Evolutionary conservation across 768 basidiomycete genomes (phyloP), one percentile per base, ranked within the genome.

Genomic region (Kwoniella newhampshirensis): DNA sequence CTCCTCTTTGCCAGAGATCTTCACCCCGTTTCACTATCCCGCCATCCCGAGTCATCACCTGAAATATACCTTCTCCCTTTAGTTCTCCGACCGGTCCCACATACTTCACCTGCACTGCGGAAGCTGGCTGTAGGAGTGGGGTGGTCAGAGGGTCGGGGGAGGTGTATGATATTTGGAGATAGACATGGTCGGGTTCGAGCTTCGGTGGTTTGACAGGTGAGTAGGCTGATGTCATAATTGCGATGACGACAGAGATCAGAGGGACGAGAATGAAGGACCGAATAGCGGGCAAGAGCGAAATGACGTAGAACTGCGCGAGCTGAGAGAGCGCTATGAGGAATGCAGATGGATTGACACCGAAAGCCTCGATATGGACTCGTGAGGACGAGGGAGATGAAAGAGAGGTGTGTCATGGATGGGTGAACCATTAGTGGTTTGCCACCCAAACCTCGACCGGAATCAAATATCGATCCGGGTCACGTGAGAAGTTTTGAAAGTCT

Each of bases 1-100:
- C 53, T 0, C 18, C 25, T 6, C 2, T 20, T 3, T 25, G 20
- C 48, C 59, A 51, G 5, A 28, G 7, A 7, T 41, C 59, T 11
- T 21, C 35, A 57, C 63, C 56, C 27, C 62, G 39, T 53, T 60
- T 56, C 5, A 66, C 51, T 18, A 60, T 40, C 30, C 13, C 36
- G 2, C 62, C 64, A 21, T 53, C 15, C 7, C 27, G 39, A 2
- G 36, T 37, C 1, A 66, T 51, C 36, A 58, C 56, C 49, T 68
- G 51, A 45, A 69, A 72, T 40, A 72, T 65, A 46, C 68, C 61
- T 51, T 72, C 70, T 18, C 66, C 67, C 32, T 56, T 35, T 3
- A 72, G 53, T 35, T 72, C 70, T n/a, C 70, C 70, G 9, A 72
- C 61, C 7, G 63, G 70, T 7, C 63, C 70, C 11, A 69, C 18